Evolutionary conservation across 2,329 filamentous ascomycete genomes (phyloP).

Genomic region (Exserohilum turcica): DNA sequence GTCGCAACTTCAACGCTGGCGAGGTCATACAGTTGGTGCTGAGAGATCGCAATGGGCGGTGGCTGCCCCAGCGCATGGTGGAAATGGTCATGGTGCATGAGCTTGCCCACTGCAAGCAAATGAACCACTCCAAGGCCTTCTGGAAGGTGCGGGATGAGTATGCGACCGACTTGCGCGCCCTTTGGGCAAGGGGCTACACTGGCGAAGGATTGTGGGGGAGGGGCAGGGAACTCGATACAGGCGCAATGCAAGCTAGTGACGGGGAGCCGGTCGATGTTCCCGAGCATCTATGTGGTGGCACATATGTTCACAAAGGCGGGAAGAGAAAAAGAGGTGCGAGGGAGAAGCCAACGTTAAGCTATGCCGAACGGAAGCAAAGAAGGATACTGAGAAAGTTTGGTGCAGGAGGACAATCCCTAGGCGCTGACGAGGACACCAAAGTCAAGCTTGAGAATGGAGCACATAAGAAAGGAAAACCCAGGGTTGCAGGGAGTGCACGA

Average conservation of each 20-base stretch:
- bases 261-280: slow-evolving; percentile 38
- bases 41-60: slow-evolving; percentile 66
- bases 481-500: slow-evolving; percentile 74
- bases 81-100: slow-evolving; percentile 98
- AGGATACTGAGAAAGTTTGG: slow-evolving; percentile 79
- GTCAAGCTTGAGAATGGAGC: slow-evolving; percentile 70
- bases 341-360: slow-evolving; percentile 60
- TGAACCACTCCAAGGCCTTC: slow-evolving; percentile 84
- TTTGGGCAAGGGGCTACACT: slow-evolving; percentile 74
- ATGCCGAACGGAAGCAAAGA: slow-evolving; percentile 74
- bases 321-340: slow-evolving; percentile 52
- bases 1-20: slow-evolving; percentile 88
- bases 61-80: slow-evolving; percentile 82
- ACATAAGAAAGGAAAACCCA: slow-evolving; percentile 66
- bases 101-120: slow-evolving; percentile 84
- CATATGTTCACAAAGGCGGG: slow-evolving; percentile 65
- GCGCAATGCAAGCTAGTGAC: slow-evolving; percentile 29
- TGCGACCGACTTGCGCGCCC: slow-evolving; percentile 68
- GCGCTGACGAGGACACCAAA: slow-evolving; percentile 70
- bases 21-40: slow-evolving; percentile 87
- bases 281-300: slow-evolving; percentile 79
- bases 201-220: slow-evolving; percentile 85
- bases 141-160: slow-evolving; percentile 80
- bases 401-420: slow-evolving; percentile 68
- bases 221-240: slow-evolving; percentile 65